phyloP scores from a whole-genome alignment of 805 yeast genomes.

The Suhomyces sp. region DNA sequence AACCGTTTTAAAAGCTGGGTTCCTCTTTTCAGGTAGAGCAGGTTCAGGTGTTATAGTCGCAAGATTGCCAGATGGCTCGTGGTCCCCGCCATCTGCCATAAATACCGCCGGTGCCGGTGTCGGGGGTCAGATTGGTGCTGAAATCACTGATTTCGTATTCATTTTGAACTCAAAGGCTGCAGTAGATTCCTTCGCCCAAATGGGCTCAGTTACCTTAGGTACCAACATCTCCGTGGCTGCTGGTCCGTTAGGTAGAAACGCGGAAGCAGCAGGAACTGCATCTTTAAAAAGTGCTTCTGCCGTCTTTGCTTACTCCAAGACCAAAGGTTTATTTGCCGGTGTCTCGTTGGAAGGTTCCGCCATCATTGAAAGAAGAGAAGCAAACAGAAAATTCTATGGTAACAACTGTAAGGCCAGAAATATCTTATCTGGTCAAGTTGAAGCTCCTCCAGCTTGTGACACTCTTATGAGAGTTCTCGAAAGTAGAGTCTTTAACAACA shows the following conservation, averaged over 20 bases:
- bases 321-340: conserved; percentile 96
- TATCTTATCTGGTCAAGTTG: conserved; percentile 83
- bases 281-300: conserved; percentile 86
- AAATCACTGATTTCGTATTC: conserved; percentile 92
- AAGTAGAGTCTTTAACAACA: conserved; percentile 73
- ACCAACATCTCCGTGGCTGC: conserved; percentile 96
- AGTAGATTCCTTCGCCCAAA: conserved; percentile 89
- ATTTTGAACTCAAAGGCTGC: conserved; percentile 85
- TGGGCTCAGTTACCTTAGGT: conserved; percentile 92
- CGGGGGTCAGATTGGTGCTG: conserved; percentile 97
- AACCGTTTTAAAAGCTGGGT: conserved; percentile 96
- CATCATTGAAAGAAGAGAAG: conserved; percentile 94
- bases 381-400: conserved; percentile 94
- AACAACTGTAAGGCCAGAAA: conserved; percentile 81
- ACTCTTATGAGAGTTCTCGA: conserved; percentile 83
- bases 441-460: conserved; percentile 89
- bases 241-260: conserved; percentile 96
- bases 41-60: conserved; percentile 97
- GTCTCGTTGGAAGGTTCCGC: conserved; percentile 96
- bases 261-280: conserved; percentile 96
- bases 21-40: conserved; percentile 92
- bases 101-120: conserved; percentile 98
- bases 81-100: conserved; percentile 98
- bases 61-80: conserved; percentile 86
- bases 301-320: conserved; percentile 88